Percentiles rank a stretch among this genome's conserved stretches.
These are phyloP conservation scores for Phytophthora macrochlamydospora DNA, from an alignment of 352 stramenopile genomes.

Conservation along the genomic window DNA sequence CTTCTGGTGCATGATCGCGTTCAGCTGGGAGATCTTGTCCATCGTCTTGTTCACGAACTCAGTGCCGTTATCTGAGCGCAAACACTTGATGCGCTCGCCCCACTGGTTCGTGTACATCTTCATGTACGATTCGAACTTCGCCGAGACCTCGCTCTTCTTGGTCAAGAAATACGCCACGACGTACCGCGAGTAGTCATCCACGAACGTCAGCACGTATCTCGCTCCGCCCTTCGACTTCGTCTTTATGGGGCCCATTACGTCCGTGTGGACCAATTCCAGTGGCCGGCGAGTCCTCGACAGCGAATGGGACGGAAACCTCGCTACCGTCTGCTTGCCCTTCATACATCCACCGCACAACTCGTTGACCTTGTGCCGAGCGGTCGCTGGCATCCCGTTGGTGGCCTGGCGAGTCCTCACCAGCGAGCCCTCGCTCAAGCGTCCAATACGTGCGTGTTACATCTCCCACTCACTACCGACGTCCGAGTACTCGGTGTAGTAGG, in stretches of 20 bases:
- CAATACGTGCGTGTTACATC: slow-evolving; percentile 25
- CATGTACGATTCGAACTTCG: slow-evolving; percentile 17
- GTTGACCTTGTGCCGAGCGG: not conserved
- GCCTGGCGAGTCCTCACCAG: slow-evolving; percentile 5
- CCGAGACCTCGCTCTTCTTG: slow-evolving; percentile 9
- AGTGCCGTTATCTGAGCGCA: slow-evolving; percentile 36
- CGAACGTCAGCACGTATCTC: slow-evolving; percentile 6
- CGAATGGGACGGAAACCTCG: slow-evolving; percentile 1
- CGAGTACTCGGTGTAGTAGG: slow-evolving; percentile 9
- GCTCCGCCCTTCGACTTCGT: slow-evolving; percentile 15
- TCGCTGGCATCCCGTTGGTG: slow-evolving; percentile 8
- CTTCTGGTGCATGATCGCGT: slow-evolving; percentile 31
- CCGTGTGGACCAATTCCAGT: slow-evolving; percentile 17
- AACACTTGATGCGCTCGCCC: slow-evolving; percentile 16
- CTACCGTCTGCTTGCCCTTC: slow-evolving; percentile 16
- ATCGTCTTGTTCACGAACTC: slow-evolving; percentile 33
- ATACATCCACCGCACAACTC: slow-evolving; percentile 22
- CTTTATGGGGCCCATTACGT: slow-evolving; percentile 25
- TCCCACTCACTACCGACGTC: slow-evolving; percentile 16
- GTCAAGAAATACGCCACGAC: slow-evolving; percentile 18
- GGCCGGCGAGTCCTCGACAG: not conserved
- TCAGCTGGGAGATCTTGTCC: not conserved
- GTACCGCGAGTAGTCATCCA: slow-evolving; percentile 17
- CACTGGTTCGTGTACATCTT: slow-evolving; percentile 23
- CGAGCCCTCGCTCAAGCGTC: slow-evolving; percentile 9